A percentile compares a stretch with the other conserved stretches of the same genome.
Evolutionary conservation across 163 green algal species (phyloP).

Genomic region (Chlamydomonas reinhardtii): DNA sequence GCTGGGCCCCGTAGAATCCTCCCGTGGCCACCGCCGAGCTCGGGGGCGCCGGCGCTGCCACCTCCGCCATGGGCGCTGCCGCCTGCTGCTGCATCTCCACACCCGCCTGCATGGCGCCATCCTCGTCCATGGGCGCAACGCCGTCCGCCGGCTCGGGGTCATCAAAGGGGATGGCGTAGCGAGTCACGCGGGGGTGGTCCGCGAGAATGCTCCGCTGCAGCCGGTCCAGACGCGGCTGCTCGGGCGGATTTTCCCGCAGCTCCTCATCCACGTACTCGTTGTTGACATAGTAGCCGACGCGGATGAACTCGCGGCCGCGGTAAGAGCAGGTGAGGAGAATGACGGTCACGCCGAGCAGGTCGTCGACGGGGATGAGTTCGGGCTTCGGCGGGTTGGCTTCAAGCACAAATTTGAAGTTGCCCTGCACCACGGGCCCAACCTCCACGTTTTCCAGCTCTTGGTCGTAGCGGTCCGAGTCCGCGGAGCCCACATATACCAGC

Average conservation of each 20-base stretch:
- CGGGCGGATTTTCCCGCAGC: conserved; percentile 86
- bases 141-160: conserved; percentile 17
- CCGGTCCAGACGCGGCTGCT: conserved; percentile 71
- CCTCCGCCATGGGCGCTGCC: not conserved
- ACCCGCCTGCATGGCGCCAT: not conserved
- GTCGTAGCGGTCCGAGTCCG: conserved; percentile 95
- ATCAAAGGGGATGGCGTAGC: conserved; percentile 81
- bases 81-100: not conserved
- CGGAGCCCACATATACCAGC: conserved; percentile 96
- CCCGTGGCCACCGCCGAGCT: too few relatives aligned
- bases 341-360: conserved; percentile 96
- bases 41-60: too few relatives aligned
- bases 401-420: conserved; percentile 93
- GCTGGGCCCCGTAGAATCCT: not conserved
- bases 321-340: conserved; percentile 98
- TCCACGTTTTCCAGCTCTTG: conserved; percentile 95
- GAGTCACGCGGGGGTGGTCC: conserved; percentile 80
- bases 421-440: conserved; percentile 93
- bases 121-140: conserved; percentile 31
- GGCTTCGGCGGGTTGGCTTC: conserved; percentile 92
- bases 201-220: conserved; percentile 81
- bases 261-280: conserved; percentile 93
- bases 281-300: conserved; percentile 98
- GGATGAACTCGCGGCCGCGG: conserved; percentile 94
- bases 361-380: conserved; percentile 75